Conservation (phyloP, 495 filamentous ascomycete species). For the Letharia columbiana region DNA sequence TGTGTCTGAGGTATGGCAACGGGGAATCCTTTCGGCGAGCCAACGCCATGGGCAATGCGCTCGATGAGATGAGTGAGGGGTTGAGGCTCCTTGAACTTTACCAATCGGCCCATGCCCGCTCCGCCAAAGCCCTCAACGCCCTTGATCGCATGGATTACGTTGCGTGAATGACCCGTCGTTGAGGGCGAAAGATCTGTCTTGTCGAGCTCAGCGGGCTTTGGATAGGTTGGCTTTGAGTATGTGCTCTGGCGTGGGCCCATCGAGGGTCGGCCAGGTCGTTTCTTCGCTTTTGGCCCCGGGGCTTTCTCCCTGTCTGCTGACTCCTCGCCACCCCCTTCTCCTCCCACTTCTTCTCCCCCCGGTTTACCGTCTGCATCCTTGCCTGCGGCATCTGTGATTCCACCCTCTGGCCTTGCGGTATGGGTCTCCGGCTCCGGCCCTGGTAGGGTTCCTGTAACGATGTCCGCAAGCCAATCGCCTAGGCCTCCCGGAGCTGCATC, state of each 20-base stretch:
- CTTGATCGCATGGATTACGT: slow-evolving; percentile 44
- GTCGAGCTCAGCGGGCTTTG: slow-evolving; percentile 27
- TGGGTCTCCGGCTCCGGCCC: slow-evolving; percentile 27
- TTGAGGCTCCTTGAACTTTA: slow-evolving; percentile 52
- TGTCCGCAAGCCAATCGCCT: slow-evolving; percentile 91
- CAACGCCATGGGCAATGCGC: slow-evolving; percentile 48
- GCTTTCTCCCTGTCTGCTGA: neutral
- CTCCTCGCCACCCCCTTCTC: slow-evolving; percentile 7
- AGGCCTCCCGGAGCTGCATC: slow-evolving; percentile 82
- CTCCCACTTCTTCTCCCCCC: slow-evolving; percentile 8
- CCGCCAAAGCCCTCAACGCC: slow-evolving; percentile 43
- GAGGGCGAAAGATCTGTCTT: slow-evolving; percentile 22
- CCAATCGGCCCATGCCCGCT: slow-evolving; percentile 69
- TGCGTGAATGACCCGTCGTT: slow-evolving; percentile 40
- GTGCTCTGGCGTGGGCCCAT: slow-evolving; percentile 20
- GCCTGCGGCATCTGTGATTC: neutral
- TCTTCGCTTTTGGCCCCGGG: slow-evolving; percentile 13
- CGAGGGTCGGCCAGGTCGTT: slow-evolving; percentile 15
- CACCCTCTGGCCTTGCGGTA: slow-evolving; percentile 19
- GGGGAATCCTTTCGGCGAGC: slow-evolving; percentile 55
- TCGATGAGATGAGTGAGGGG: slow-evolving; percentile 55
- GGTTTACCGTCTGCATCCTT: slow-evolving; percentile 13
- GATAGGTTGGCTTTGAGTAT: slow-evolving; percentile 40
- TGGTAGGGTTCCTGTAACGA: slow-evolving; percentile 51
- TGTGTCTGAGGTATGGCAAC: slow-evolving; percentile 58